Base-by-base conservation (phyloP, 1,284 basidiomycete species). In the Puccinia hordei region DNA sequence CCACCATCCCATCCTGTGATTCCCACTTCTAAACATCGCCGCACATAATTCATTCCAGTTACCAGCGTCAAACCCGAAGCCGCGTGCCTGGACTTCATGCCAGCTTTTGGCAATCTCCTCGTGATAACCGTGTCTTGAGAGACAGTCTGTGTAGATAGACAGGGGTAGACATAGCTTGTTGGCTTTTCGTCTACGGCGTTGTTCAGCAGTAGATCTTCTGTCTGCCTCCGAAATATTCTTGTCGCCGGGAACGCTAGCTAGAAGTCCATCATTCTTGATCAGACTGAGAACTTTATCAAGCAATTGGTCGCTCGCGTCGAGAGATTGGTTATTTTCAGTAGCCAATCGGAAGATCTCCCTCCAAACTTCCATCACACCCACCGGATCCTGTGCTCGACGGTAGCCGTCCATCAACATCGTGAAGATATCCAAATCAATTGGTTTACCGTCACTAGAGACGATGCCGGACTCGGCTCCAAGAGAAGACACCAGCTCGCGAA, bases 21-120 rank as follows among this genome's bases (percentile, higher is more conserved):
- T 79, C 38, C 66, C 76, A 59, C 65, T 92, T 46, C 91, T 90
- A 41, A 94, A 88, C 46, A 96, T 89, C 17, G 91, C 92, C 3
- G 91, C 87, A 33, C 88, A 89, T 33, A 96, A 88, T 83, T 93
- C 91, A 85, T 98, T 98, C 92, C 94, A 99, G 86, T 98, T 98
- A 83, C 92, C 90, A 15, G 92, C 89, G 85, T 98, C 94, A 84
- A 95, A 94, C 2, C 88, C 88, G 83, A 96, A 92, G 0, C 93
- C 93, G n/a, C 88, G 86, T 8, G 86, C 82, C 82, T 90, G 89
- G 68, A 93, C 89, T 41, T 87, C 85, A 22, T 87, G 86, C 95
- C 96, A 98, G 0, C 89, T 87, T 15, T 86, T 84, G 24, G 91
- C 89, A 55, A 97, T 89, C 79, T 91, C 89, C 10, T 85, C 82